Percentiles rank a stretch among this genome's conserved stretches.
Conservation (phyloP, 805 yeast species). For the Henningerozyma blattae region DNA sequence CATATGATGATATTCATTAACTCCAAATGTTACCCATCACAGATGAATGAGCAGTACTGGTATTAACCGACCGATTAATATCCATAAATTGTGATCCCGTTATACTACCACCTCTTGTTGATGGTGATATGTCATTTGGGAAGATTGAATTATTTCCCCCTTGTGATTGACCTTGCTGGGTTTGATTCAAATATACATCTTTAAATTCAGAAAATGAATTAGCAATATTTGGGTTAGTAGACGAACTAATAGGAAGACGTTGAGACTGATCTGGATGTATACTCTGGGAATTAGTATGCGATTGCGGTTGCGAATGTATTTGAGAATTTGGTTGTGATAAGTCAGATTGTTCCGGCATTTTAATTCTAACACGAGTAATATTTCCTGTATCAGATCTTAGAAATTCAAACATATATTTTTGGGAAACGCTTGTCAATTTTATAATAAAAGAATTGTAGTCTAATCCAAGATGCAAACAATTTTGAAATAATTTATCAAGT, state of each 20-base stretch:
- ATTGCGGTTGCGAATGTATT: too few species aligned
- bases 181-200: not conserved
- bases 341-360: not conserved
- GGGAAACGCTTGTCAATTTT: constrained; percentile 12
- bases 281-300: too few species aligned
- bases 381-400: constrained; percentile 11
- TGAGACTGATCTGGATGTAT: not conserved
- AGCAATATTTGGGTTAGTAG: not conserved
- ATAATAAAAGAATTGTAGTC: constrained; percentile 14
- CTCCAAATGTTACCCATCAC: constrained; percentile 11
- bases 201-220: not conserved
- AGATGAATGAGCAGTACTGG: constrained; percentile 1
- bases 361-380: constrained; percentile 13
- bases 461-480: constrained; percentile 6
- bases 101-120: not conserved
- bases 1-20: too few species aligned
- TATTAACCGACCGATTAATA: constrained; percentile 3
- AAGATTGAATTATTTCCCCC: not conserved
- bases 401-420: constrained; percentile 12
- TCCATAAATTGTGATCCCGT: constrained; percentile 4
- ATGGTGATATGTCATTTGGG: not conserved
- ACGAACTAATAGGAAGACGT: too few species aligned
- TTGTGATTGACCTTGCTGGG: not conserved
- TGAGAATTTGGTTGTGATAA: not conserved
- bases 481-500: constrained; percentile 14